Conservation (phyloP, 768 basidiomycete genomes). For the Trametes cubensis region DNA sequence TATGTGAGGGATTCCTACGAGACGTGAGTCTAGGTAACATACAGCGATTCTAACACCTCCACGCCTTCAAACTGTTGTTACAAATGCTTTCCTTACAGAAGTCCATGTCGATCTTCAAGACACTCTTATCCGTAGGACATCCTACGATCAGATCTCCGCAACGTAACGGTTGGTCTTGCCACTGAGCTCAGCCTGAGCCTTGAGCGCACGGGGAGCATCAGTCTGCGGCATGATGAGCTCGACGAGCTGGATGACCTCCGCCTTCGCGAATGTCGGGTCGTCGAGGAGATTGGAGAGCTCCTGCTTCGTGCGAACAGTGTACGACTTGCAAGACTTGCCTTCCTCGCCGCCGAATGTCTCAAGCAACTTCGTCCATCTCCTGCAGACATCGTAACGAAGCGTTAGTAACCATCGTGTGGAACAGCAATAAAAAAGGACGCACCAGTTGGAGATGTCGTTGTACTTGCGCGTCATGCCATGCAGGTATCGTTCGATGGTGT, state of each 20-base stretch:
- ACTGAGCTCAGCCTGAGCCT: slow-evolving; percentile 57
- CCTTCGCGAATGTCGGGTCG: slow-evolving; percentile 58
- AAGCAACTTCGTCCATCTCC: slow-evolving; percentile 71
- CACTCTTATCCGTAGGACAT: background rate
- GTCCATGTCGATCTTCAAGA: background rate
- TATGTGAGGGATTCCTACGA: background rate
- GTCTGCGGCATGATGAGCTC: slow-evolving; percentile 75
- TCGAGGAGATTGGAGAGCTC: slow-evolving; percentile 73
- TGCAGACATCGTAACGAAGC: slow-evolving; percentile 14
- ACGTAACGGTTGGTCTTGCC: slow-evolving; percentile 52
- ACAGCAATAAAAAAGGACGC: slow-evolving; percentile 17
- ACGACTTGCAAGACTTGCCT: slow-evolving; percentile 56
- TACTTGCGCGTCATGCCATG: slow-evolving; percentile 75
- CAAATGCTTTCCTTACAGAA: background rate
- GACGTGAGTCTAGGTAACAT: background rate
- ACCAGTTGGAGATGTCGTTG: slow-evolving; percentile 84
- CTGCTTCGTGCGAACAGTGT: slow-evolving; percentile 64
- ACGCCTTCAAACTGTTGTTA: background rate
- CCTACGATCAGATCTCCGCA: slow-evolving; percentile 3
- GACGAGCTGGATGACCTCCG: slow-evolving; percentile 74
- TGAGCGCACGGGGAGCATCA: slow-evolving; percentile 71
- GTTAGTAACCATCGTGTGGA: background rate
- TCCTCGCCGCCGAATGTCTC: slow-evolving; percentile 57
- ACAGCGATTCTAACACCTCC: background rate
- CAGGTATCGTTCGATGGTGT: slow-evolving; percentile 83